These are phyloP conservation scores for Ricinus communis DNA, from an alignment of 345 rosid species.

Conservation along the genomic window DNA sequence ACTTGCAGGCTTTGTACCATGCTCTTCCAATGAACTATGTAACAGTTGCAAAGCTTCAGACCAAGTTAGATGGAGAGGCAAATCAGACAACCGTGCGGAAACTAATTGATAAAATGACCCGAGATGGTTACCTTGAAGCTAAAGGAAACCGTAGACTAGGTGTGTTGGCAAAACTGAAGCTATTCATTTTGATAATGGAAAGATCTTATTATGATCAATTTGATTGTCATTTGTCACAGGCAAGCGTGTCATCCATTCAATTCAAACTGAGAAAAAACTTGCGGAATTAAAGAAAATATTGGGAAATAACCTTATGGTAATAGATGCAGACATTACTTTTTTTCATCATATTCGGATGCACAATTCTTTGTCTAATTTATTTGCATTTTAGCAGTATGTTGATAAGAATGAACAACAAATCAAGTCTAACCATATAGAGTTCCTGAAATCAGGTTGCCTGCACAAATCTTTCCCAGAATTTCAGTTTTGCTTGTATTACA, in stretches of 20 bases:
- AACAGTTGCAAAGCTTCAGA: constrained; percentile 68
- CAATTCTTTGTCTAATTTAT: not conserved
- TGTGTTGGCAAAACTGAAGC: constrained; percentile 27
- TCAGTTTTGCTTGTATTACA: not conserved
- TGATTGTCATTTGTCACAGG: constrained; percentile 44
- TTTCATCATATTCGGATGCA: not conserved
- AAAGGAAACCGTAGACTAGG: constrained; percentile 82
- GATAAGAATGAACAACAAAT: constrained; percentile 38
- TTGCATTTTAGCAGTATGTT: constrained; percentile 49
- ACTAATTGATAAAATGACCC: constrained; percentile 66
- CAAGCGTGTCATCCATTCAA: constrained; percentile 79
- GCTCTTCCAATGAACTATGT: constrained; percentile 81
- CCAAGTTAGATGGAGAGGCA: constrained; percentile 71
- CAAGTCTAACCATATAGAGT: constrained; percentile 28
- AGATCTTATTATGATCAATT: not conserved
- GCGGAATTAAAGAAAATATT: constrained; percentile 69
- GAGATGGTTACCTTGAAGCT: constrained; percentile 77
- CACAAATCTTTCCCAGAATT: not conserved
- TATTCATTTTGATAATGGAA: not conserved
- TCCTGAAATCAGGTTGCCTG: constrained; percentile 35
- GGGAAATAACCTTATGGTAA: constrained; percentile 58
- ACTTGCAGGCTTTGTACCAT: constrained; percentile 68
- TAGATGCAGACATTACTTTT: not conserved
- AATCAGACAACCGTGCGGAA: constrained; percentile 63
- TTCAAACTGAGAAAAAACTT: constrained; percentile 62